Evolutionary conservation across 495 filamentous ascomycete species (phyloP).

Genomic region (Penicillium macrosclerotiorum): DNA sequence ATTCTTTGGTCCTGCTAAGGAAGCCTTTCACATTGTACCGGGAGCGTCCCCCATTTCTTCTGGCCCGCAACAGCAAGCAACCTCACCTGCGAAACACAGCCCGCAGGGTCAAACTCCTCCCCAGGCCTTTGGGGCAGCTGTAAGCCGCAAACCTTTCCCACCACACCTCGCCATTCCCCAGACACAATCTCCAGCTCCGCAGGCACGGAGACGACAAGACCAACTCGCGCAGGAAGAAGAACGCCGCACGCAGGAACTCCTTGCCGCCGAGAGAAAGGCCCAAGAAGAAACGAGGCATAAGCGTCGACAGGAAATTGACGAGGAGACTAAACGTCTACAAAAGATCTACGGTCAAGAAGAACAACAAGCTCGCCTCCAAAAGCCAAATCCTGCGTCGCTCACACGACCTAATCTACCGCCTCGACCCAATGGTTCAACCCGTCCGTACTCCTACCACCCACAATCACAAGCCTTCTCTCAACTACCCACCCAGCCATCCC

Average conservation of each 20-base stretch:
- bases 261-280: constrained; percentile 61
- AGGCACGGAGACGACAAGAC: constrained; percentile 35
- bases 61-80: not conserved
- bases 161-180: constrained; percentile 12
- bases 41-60: constrained; percentile 4
- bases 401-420: constrained; percentile 23
- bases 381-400: constrained; percentile 22
- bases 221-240: constrained; percentile 61
- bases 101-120: constrained; percentile 9
- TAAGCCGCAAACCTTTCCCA: constrained; percentile 5
- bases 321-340: constrained; percentile 80
- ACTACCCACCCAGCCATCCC: constrained; percentile 1
- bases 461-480: constrained; percentile 15
- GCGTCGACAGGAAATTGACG: constrained; percentile 70
- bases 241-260: constrained; percentile 68
- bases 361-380: constrained; percentile 32
- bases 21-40: constrained; percentile 75
- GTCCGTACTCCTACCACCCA: constrained; percentile 15
- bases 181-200: constrained; percentile 18
- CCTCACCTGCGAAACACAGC: constrained; percentile 5
- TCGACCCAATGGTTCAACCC: constrained; percentile 17
- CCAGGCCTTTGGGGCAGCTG: not conserved
- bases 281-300: constrained; percentile 58
- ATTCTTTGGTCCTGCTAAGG: constrained; percentile 64
- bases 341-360: constrained; percentile 66